These are phyloP conservation scores for Sugiyamaella lignohabitans DNA, from an alignment of 805 yeast genomes.

Conservation along the genomic window DNA sequence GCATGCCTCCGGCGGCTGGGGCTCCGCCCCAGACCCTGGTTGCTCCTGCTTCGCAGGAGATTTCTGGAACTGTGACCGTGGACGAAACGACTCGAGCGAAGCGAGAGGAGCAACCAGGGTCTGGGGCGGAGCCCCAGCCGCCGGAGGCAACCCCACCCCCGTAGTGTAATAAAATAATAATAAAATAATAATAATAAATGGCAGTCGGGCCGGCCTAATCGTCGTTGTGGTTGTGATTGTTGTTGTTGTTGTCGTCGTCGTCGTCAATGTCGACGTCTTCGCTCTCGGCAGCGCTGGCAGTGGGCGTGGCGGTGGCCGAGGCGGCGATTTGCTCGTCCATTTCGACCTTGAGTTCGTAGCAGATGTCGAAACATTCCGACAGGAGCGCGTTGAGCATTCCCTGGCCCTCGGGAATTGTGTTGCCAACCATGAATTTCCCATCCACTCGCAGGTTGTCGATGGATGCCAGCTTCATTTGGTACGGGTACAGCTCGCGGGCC, in stretches of 20 bases:
- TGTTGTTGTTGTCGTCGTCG: neutral
- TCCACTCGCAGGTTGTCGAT: conserved; percentile 81
- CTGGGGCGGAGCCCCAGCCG: neutral
- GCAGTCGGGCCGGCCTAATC: no score
- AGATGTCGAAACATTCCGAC: conserved; percentile 90
- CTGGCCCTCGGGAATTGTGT: conserved; percentile 95
- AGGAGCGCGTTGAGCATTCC: conserved; percentile 86
- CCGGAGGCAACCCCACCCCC: neutral
- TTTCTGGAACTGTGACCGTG: no score
- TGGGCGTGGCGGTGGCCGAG: neutral
- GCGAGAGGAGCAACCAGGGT: neutral
- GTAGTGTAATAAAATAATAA: neutral
- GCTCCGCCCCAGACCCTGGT: no score
- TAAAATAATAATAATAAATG: no score
- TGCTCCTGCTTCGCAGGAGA: no score
- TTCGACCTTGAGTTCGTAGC: conserved; percentile 84
- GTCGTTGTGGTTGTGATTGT: neutral
- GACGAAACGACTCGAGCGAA: no score
- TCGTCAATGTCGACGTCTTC: neutral
- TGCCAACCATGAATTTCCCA: conserved; percentile 86
- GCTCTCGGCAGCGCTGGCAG: neutral
- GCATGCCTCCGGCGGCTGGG: no score
- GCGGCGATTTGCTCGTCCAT: conserved; percentile 53
- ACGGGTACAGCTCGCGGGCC: conserved; percentile 88
- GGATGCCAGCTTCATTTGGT: conserved; percentile 87